Evolutionary conservation across 352 stramenopile genomes (phyloP).

Genomic region (Phytophthora pseudosyringae): DNA sequence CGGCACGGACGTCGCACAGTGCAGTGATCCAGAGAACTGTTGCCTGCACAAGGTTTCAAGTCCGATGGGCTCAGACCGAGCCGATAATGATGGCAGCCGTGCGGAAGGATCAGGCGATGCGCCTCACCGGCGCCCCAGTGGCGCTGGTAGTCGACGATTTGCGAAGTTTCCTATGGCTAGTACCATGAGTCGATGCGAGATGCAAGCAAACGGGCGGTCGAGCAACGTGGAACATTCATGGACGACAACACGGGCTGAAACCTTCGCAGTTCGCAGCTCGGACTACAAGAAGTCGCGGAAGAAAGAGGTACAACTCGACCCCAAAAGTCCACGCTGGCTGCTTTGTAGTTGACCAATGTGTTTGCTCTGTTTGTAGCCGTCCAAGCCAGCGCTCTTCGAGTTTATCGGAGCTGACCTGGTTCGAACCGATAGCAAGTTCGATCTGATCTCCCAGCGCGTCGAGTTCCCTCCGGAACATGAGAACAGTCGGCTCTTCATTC

Average conservation of each 20-base stretch:
- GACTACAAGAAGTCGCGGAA: constrained; percentile 87
- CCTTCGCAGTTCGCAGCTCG: constrained; percentile 70
- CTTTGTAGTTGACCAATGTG: not conserved
- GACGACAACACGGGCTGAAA: constrained; percentile 56
- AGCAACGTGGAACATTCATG: constrained; percentile 67
- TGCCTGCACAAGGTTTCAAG: constrained; percentile 58
- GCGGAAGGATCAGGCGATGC: constrained; percentile 6
- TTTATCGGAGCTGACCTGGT: constrained; percentile 81
- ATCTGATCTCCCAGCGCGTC: constrained; percentile 79
- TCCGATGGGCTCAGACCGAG: constrained; percentile 2
- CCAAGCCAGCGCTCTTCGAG: constrained; percentile 69
- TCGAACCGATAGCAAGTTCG: constrained; percentile 70
- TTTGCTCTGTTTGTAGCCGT: constrained; percentile 41
- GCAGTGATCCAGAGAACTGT: constrained; percentile 50
- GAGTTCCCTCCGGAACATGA: constrained; percentile 63
- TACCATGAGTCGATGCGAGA: constrained; percentile 61
- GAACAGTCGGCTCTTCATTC: constrained; percentile 74
- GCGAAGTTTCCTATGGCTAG: constrained; percentile 62
- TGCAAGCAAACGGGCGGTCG: constrained; percentile 50
- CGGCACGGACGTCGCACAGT: constrained; percentile 42
- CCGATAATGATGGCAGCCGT: not conserved
- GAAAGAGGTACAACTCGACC: constrained; percentile 57
- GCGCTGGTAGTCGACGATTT: constrained; percentile 20
- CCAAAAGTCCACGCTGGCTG: not conserved
- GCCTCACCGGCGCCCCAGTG: constrained; percentile 17